Evolutionary conservation across 345 rosid species (phyloP), one percentile per base, ranked within the genome.

Genomic region (Hibiscus trionum): DNA sequence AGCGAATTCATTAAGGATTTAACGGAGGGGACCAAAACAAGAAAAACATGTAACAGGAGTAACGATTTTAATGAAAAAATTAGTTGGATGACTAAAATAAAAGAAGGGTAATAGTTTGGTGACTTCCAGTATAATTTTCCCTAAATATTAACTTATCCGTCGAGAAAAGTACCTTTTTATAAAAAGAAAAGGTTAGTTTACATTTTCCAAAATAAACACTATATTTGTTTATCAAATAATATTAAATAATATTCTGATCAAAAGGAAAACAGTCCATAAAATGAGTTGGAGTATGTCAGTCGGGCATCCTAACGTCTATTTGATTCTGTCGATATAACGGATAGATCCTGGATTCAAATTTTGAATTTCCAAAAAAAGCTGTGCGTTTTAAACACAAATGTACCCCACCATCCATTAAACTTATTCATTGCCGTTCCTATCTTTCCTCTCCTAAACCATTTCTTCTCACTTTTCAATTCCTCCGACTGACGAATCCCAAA

Each of bases 361-460:
- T 56, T 56, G 61, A 56, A 56, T 19, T 56, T 2, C 60, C 61
- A 8, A 56, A 21, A 29, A 15, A 61, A 31, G 49, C 46, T 61
- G 42, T n/a, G 12, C 27, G 60, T 65, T 84, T 84, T 79, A 52
- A 60, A 60, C 1, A 12, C 37, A 79, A 79, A 71, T 63, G 75
- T 27, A 24, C 75, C 77, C 33, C 16, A 63, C 67, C 26, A 57
- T 4, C 61, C 14, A 19, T 21, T 56, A 21, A 19, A 10, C 29
- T 10, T 37, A 17, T 37, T 17, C 24, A 37, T 39, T 27, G 9
- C 1, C 7, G 16, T 11, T 6, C 27, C 17, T 8, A 56, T 3
- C 60, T 56, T 7, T 7, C 55, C 65, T 5, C 46, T 8, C 11
- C 8, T 46, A 14, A 27, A 49, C 27, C 21, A 12, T 4, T 16